Evolutionary conservation across 768 basidiomycete species (phyloP).

Genomic region (Boletus coccyginus): DNA sequence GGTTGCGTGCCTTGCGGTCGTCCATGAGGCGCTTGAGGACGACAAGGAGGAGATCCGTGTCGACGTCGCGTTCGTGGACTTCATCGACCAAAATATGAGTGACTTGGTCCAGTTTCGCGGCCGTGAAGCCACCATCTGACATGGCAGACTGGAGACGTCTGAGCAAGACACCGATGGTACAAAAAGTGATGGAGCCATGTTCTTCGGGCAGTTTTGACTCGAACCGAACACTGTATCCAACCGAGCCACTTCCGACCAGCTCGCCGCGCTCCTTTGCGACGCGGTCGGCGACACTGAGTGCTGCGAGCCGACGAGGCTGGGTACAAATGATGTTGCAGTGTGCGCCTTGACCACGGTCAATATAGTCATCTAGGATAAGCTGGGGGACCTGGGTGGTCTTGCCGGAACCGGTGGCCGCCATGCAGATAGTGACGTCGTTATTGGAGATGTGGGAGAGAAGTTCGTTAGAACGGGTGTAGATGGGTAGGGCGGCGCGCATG

Average conservation of each 20-base stretch:
- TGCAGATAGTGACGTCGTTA: constrained; percentile 84
- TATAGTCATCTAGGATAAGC: constrained; percentile 82
- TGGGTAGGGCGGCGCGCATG: constrained; percentile 68
- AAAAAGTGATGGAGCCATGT: constrained; percentile 87
- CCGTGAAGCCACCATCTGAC: constrained; percentile 36
- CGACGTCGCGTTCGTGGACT: constrained; percentile 93
- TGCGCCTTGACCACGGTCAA: constrained; percentile 74
- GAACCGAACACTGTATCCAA: constrained; percentile 94
- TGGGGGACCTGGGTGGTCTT: constrained; percentile 97
- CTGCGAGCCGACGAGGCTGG: constrained; percentile 88
- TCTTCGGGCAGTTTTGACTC: constrained; percentile 75
- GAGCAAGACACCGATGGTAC: constrained; percentile 89
- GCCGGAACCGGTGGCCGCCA: constrained; percentile 89
- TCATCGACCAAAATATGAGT: constrained; percentile 95
- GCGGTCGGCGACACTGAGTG: constrained; percentile 87
- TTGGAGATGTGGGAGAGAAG: constrained; percentile 66
- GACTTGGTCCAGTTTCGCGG: constrained; percentile 61
- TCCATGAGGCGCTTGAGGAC: constrained; percentile 81
- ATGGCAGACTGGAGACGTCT: constrained; percentile 80
- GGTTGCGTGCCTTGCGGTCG: constrained; percentile 65
- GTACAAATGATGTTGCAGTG: constrained; percentile 90
- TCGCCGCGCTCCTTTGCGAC: constrained; percentile 88
- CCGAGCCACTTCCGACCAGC: constrained; percentile 54
- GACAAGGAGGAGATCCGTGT: constrained; percentile 86
- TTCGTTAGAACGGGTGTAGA: constrained; percentile 63